These are phyloP conservation scores for Alternaria alternata DNA, from an alignment of 2,329 filamentous ascomycete species.

Conservation along the genomic window DNA sequence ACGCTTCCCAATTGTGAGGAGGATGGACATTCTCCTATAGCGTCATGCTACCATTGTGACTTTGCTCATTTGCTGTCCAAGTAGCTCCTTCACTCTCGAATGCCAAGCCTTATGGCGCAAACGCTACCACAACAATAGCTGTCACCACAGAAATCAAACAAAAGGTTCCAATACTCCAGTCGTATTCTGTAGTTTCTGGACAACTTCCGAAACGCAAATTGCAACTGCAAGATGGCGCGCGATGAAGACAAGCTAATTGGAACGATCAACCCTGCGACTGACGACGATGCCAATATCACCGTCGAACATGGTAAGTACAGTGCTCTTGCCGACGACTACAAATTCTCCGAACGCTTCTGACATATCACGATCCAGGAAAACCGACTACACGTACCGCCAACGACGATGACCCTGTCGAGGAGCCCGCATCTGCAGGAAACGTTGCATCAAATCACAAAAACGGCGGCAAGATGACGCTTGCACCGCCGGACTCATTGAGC, in stretches of 20 bases:
- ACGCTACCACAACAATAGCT: background rate
- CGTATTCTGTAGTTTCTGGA: too few relatives aligned
- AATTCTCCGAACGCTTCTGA: background rate
- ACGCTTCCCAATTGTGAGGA: background rate
- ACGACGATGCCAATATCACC: background rate
- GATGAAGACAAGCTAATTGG: background rate
- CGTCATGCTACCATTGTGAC: background rate
- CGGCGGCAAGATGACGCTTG: background rate
- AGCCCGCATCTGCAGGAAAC: background rate
- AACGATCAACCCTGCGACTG: too few relatives aligned
- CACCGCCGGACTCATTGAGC: background rate
- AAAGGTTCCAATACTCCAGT: background rate
- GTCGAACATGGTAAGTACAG: background rate
- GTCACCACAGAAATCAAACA: background rate
- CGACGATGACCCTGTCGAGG: background rate
- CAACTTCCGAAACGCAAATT: background rate
- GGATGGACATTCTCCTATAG: background rate
- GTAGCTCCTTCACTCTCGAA: background rate
- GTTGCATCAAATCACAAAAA: background rate
- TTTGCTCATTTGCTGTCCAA: background rate
- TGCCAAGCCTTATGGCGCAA: background rate
- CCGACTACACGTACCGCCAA: too few relatives aligned
- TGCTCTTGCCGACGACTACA: too few relatives aligned
- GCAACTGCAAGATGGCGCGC: background rate
- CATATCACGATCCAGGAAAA: background rate